A percentile compares a stretch with the other conserved stretches of the same genome.
phyloP scores from a whole-genome alignment of 257 asterid species.

The Plantago elongata region DNA sequence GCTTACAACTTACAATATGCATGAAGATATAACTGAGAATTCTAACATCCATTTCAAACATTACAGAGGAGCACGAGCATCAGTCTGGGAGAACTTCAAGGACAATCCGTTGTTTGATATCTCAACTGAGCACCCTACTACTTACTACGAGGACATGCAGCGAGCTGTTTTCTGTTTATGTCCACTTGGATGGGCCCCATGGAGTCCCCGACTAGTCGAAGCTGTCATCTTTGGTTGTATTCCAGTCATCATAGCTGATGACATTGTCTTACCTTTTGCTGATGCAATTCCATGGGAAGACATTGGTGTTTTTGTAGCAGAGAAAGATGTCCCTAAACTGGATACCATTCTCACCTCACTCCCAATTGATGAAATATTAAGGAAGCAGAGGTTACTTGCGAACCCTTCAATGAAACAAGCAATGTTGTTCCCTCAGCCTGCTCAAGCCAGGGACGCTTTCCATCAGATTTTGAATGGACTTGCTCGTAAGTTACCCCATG shows the following conservation, averaged over 20 bases:
- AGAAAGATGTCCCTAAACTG: slow-evolving; percentile 56
- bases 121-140: slow-evolving; percentile 74
- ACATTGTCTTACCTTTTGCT: slow-evolving; percentile 64
- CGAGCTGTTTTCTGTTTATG: slow-evolving; percentile 71
- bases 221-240: slow-evolving; percentile 83
- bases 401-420: slow-evolving; percentile 93
- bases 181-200: slow-evolving; percentile 95
- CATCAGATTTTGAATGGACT: slow-evolving; percentile 78
- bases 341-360: slow-evolving; percentile 63
- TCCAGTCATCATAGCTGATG: slow-evolving; percentile 83
- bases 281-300: slow-evolving; percentile 72
- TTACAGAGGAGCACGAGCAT: slow-evolving; percentile 84
- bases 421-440: slow-evolving; percentile 78
- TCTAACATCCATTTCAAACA: too few species aligned
- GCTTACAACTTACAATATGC: too few species aligned
- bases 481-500: slow-evolving; percentile 72
- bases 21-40: too few species aligned
- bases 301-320: slow-evolving; percentile 70
- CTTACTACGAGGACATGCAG: slow-evolving; percentile 88
- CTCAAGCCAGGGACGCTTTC: slow-evolving; percentile 74
- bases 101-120: slow-evolving; percentile 80
- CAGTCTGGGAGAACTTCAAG: slow-evolving; percentile 86
- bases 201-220: slow-evolving; percentile 92
- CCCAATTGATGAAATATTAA: slow-evolving; percentile 54
- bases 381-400: slow-evolving; percentile 73